Conservation (phyloP, 176 grass and related monocot species). For the Dactylis glomerata region DNA sequence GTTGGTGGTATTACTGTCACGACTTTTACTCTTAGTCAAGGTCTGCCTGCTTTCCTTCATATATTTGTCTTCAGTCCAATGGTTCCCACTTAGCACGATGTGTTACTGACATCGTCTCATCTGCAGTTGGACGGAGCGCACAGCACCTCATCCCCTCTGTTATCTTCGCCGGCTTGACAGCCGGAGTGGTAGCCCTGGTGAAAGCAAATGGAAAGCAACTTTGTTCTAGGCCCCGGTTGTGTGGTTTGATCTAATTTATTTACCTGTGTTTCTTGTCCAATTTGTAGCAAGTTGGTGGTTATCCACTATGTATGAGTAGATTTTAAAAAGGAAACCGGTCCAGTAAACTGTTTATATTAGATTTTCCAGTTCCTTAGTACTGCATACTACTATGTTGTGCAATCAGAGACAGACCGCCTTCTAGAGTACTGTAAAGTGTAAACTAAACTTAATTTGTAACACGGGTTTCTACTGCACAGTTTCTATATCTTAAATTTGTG, state of each 20-base stretch:
- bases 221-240: slow-evolving; percentile 86
- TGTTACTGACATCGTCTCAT: slow-evolving; percentile 4
- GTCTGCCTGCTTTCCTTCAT: slow-evolving; percentile 31
- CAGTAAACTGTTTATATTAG: not conserved
- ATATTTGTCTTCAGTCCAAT: not conserved
- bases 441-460: slow-evolving; percentile 7
- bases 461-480: not conserved
- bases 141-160: slow-evolving; percentile 64
- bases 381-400: not conserved
- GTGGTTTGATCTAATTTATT: slow-evolving; percentile 56
- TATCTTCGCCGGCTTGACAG: slow-evolving; percentile 67
- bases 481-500: slow-evolving; percentile 1
- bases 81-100: not conserved
- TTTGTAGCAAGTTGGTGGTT: not conserved
- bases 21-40: slow-evolving; percentile 88
- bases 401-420: not conserved
- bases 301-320: not conserved
- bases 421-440: not conserved
- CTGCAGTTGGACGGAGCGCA: slow-evolving; percentile 49
- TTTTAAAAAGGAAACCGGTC: slow-evolving; percentile 18
- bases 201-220: slow-evolving; percentile 96
- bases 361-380: not conserved
- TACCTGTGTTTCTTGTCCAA: not conserved
- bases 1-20: slow-evolving; percentile 84
- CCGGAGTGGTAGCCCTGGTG: slow-evolving; percentile 73